Percentiles rank a stretch among this genome's conserved stretches.
phyloP scores from a whole-genome alignment of 768 basidiomycete species.

The Lentinula sp. region DNA sequence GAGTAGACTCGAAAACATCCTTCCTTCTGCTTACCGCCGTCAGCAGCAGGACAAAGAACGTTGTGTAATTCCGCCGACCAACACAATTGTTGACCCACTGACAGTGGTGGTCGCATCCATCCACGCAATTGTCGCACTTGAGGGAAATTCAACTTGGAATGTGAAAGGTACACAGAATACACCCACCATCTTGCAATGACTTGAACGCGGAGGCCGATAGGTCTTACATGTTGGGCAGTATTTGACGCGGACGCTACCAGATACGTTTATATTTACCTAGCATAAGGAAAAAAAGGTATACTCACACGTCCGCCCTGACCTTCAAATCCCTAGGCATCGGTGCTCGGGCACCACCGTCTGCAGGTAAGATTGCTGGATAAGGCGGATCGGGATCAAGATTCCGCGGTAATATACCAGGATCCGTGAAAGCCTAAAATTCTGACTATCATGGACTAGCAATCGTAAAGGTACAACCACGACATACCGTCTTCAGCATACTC shows the following conservation, averaged over 20 bases:
- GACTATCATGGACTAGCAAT: neutral
- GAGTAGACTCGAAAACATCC: constrained; percentile 5
- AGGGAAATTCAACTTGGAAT: neutral
- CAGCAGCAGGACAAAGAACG: constrained; percentile 84
- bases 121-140: constrained; percentile 96
- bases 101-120: constrained; percentile 90
- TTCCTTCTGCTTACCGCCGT: constrained; percentile 51
- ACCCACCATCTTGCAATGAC: constrained; percentile 89
- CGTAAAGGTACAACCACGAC: constrained; percentile 16
- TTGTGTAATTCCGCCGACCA: constrained; percentile 89
- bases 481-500: constrained; percentile 72
- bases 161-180: neutral
- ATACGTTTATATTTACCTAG: constrained; percentile 5
- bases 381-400: constrained; percentile 85
- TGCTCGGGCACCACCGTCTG: constrained; percentile 52
- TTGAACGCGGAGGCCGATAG: constrained; percentile 90
- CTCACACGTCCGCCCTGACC: constrained; percentile 73
- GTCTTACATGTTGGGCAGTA: constrained; percentile 91
- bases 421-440: constrained; percentile 55
- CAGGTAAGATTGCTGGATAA: constrained; percentile 53
- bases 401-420: constrained; percentile 88
- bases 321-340: constrained; percentile 80
- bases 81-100: constrained; percentile 95
- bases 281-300: constrained; percentile 10
- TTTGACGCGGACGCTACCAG: constrained; percentile 75